Base-by-base conservation (phyloP, 176 grass and related monocot species). In the Oropetium thomaeum region DNA sequence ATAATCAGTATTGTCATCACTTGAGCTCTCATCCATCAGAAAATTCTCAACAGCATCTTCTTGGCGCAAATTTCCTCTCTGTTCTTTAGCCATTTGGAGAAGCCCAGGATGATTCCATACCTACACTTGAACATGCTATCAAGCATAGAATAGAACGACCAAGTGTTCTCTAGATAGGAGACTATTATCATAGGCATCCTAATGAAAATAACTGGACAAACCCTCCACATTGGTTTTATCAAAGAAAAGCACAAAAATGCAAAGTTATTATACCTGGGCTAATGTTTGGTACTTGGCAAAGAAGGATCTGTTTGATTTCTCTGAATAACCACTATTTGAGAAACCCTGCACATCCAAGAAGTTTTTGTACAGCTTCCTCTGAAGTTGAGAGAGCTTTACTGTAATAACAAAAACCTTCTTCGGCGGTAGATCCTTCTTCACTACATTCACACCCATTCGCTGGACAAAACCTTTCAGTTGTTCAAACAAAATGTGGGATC, bases 381-480 rank as follows among this genome's bases (percentile, higher is more conserved):
- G 96, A 55, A 98, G 71, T 78, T 85, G 89, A 79, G 96, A 92
- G 38, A 98, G 96, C 82, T 98, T 98, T 5, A 98, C 96, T 19
- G 87, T 89, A 43, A 98, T 89, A 76, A 98, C 96, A 90, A 90
- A 98, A 87, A 98, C 96, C 58, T 92, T 98, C 84, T 98, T 98
- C 29, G 87, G 84, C 20, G 96, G 96, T 68, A 98, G 88, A 81
- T 98, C 96, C 67, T 94, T 98, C 86, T 94, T 98, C 70, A 98
- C 84, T 28, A 98, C 96, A 81, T 94, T 98, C 87, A 98, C 88
- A 77, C 87, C 87, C 96, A 77, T 92, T 79, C 96, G 73, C 72
- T 98, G 96, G 87, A 98, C 96, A 85, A 98, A 98, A 80, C 96
- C 96, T 86, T 98, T 98, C 54, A 98, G 70, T 77, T 98, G 89